Evolutionary conservation across 139 green algal species (phyloP), one percentile per base, ranked within the genome.

Genomic region (Diplosphaera chodatii): DNA sequence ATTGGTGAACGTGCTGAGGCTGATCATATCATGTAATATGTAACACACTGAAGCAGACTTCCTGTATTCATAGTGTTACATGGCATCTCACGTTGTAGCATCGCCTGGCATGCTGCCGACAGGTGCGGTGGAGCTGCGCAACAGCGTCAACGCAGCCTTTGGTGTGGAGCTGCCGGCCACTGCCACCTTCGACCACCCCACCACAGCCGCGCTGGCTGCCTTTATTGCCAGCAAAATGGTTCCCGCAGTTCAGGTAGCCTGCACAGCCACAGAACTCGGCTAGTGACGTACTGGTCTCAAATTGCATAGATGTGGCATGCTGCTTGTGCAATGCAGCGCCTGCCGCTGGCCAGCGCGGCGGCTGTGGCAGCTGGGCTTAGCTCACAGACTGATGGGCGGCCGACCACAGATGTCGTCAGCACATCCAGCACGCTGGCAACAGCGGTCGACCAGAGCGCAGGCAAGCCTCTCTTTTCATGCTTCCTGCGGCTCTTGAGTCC

Each of bases 131-230:
- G 81, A 85, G 66, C 64, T 86, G 67, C 69, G 69, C 23, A 73
- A 83, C 37, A 30, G 71, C 15, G 48, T 86, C 1, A 59, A 30
- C 23, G 27, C 65, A 30, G 31, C 32, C 3, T 83, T 83, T 48
- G 66, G 63, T 31, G 23, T 86, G 0, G 41, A 82, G 20, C 66
- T 90, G 63, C 85, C 85, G 4, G 73, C 74, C 29, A 90, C 85
- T 1, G 62, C 82, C 3, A 55, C 83, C 1, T 91, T 92, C 56
- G 87, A 92, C 72, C 83, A 90, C 67, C 81, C 87, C 18, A 83
- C 77, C 15, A 63, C 88, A 0, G 32, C 41, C 5, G 81, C 84
- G 20, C 83, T 92, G 22, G 67, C 75, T 4, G 79, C 73, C 0
- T 85, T 77, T 74, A 55, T 88, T 2, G 73, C 34, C 4, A 40